Percentiles rank a stretch among this genome's conserved stretches.
phyloP scores from a whole-genome alignment of 768 basidiomycete species.

The Hemileccinum rubropunctum region DNA sequence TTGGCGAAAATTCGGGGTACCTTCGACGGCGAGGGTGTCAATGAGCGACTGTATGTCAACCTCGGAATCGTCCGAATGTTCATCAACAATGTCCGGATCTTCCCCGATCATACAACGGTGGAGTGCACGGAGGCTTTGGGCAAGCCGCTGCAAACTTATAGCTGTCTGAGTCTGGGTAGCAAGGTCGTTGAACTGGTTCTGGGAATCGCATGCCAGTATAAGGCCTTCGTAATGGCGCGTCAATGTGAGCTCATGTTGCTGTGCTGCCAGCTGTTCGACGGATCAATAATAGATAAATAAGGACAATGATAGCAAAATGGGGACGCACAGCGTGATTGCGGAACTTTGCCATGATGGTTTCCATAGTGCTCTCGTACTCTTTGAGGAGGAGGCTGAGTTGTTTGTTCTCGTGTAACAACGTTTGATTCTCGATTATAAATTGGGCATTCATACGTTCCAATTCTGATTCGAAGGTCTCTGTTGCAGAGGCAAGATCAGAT shows the following conservation, averaged over 20 bases:
- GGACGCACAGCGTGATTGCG: conserved; percentile 80
- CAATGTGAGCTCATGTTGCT: conserved; percentile 83
- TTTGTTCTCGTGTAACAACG: conserved; percentile 90
- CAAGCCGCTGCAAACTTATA: conserved; percentile 68
- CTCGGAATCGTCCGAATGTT: conserved; percentile 31
- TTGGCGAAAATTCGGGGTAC: conserved; percentile 40
- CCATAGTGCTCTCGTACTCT: conserved; percentile 93
- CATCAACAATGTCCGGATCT: conserved; percentile 32
- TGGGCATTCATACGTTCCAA: conserved; percentile 88
- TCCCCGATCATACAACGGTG: conserved; percentile 70
- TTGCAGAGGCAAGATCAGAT: conserved; percentile 11
- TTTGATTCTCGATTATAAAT: conserved; percentile 91
- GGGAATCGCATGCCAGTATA: conserved; percentile 62
- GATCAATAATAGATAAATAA: conserved; percentile 2
- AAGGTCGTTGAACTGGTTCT: conserved; percentile 53
- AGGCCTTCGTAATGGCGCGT: conserved; percentile 89
- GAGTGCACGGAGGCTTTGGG: conserved; percentile 67
- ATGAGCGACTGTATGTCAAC: conserved; percentile 43
- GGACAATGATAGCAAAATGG: neutral
- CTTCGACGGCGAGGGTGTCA: conserved; percentile 40
- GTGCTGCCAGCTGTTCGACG: conserved; percentile 71
- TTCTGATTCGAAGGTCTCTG: conserved; percentile 92
- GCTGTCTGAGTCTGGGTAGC: conserved; percentile 57
- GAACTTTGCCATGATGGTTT: conserved; percentile 96
- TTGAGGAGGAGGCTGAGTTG: conserved; percentile 85